Evolutionary conservation across 805 yeast species (phyloP).

Genomic region (Sporopachydermia lactativora): DNA sequence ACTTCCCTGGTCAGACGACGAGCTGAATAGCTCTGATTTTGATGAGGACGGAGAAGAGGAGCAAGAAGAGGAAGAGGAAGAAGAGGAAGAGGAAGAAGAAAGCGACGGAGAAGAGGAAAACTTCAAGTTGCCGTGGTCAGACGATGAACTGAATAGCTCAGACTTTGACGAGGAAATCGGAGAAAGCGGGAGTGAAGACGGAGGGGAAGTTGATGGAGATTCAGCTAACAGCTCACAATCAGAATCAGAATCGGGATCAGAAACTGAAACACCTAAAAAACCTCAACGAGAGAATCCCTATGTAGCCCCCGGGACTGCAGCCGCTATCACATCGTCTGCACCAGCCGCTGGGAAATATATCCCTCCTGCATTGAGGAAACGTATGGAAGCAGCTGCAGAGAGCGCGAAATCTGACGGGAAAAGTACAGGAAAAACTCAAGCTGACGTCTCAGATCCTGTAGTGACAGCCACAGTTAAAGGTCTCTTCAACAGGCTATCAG

Average conservation of each 20-base stretch:
- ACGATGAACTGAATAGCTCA: slow-evolving; percentile 16
- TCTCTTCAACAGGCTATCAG: slow-evolving; percentile 77
- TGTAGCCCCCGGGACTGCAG: slow-evolving; percentile 37
- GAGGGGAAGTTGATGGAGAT: slow-evolving; percentile 19
- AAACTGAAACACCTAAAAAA: slow-evolving; percentile 17
- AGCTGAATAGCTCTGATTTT: slow-evolving; percentile 13
- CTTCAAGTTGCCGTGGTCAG: slow-evolving; percentile 7
- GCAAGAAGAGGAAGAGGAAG: slow-evolving; percentile 3
- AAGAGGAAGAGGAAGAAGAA: slow-evolving; percentile 6
- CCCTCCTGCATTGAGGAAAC: slow-evolving; percentile 76
- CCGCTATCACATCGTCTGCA: slow-evolving; percentile 14
- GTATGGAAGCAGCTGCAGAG: slow-evolving; percentile 23
- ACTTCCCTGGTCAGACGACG: slow-evolving; percentile 11
- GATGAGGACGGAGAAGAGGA: slow-evolving; percentile 12
- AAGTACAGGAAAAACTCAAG: not conserved
- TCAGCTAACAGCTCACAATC: slow-evolving; percentile 16
- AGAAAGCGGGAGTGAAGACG: slow-evolving; percentile 10
- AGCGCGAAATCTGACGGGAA: not conserved
- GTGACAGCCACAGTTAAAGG: slow-evolving; percentile 51
- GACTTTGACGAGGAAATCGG: slow-evolving; percentile 20
- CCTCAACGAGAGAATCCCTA: slow-evolving; percentile 54
- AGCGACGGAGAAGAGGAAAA: slow-evolving; percentile 5
- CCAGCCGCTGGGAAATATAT: slow-evolving; percentile 36
- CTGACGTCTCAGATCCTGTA: not conserved
- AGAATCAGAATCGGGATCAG: slow-evolving; percentile 13